These are phyloP conservation scores for Talaromyces albobiverticillius DNA, from an alignment of 2,329 filamentous ascomycete species.

Conservation along the genomic window DNA sequence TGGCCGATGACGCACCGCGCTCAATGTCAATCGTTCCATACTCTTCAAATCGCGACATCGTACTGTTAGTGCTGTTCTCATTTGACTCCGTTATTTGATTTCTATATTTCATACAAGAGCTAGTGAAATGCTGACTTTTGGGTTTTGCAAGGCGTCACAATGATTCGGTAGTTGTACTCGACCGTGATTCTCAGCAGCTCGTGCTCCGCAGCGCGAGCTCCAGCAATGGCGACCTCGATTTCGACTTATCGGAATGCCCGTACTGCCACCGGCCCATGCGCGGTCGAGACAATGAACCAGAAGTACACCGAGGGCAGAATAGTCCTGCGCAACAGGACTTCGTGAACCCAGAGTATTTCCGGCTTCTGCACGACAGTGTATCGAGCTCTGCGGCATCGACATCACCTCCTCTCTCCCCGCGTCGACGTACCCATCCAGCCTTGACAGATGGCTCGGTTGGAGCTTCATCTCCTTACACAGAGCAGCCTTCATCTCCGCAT, in stretches of 20 bases:
- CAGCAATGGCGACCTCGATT: slow-evolving; percentile 43
- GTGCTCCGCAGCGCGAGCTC: slow-evolving; percentile 66
- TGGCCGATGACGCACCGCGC: slow-evolving; percentile 29
- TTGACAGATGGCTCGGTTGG: slow-evolving; percentile 34
- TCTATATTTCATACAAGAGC: background rate
- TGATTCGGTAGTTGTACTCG: slow-evolving; percentile 87
- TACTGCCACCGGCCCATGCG: slow-evolving; percentile 75
- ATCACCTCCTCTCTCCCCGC: slow-evolving; percentile 45
- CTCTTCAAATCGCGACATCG: slow-evolving; percentile 42
- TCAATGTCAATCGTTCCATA: slow-evolving; percentile 45
- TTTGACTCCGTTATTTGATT: too few species aligned
- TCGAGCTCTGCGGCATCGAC: slow-evolving; percentile 48
- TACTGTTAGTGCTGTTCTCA: slow-evolving; percentile 35
- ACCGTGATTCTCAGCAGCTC: slow-evolving; percentile 78
- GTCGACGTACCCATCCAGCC: slow-evolving; percentile 48
- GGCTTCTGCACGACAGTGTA: slow-evolving; percentile 71
- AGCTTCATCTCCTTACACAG: background rate
- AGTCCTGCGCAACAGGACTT: slow-evolving; percentile 58
- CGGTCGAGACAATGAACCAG: slow-evolving; percentile 45
- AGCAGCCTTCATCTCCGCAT: slow-evolving; percentile 51
- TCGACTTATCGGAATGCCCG: slow-evolving; percentile 66
- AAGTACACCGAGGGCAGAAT: slow-evolving; percentile 26
- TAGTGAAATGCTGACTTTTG: slow-evolving; percentile 9
- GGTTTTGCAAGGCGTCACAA: slow-evolving; percentile 69
- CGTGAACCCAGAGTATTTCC: slow-evolving; percentile 90